phyloP scores from a whole-genome alignment of 495 filamentous ascomycete species.

The Penicillium crystallinum region DNA sequence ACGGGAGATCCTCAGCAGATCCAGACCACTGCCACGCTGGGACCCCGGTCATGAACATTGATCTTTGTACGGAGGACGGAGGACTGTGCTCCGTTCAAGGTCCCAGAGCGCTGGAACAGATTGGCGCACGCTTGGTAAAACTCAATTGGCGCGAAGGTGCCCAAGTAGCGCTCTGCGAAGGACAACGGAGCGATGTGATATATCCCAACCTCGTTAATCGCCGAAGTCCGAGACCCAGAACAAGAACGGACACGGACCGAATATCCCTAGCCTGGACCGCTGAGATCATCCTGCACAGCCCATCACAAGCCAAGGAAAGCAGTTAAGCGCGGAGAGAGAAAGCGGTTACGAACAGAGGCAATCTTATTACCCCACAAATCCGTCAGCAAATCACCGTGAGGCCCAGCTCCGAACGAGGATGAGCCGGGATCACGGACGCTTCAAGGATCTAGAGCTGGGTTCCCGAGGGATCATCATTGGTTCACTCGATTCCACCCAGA shows the following conservation, averaged over 20 bases:
- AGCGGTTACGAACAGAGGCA: background rate
- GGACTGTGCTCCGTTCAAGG: conserved; percentile 18
- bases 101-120: conserved; percentile 34
- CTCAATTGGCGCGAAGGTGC: conserved; percentile 36
- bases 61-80: no score
- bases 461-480: no score
- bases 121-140: conserved; percentile 40
- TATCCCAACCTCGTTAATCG: background rate
- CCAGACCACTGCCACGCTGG: conserved; percentile 16
- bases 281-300: conserved; percentile 8
- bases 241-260: background rate
- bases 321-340: conserved; percentile 2
- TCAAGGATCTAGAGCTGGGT: no score
- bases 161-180: no score
- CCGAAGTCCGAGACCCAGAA: background rate
- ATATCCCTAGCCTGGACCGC: background rate
- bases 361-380: background rate
- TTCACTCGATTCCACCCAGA: conserved; percentile 18
- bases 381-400: background rate
- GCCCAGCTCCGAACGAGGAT: background rate
- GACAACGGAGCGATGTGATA: background rate
- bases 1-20: conserved; percentile 45
- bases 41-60: conserved; percentile 2
- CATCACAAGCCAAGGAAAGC: conserved; percentile 3
- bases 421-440: no score